These are phyloP conservation scores for Colletotrichum musae DNA, from an alignment of 2,329 filamentous ascomycete genomes.

Conservation along the genomic window DNA sequence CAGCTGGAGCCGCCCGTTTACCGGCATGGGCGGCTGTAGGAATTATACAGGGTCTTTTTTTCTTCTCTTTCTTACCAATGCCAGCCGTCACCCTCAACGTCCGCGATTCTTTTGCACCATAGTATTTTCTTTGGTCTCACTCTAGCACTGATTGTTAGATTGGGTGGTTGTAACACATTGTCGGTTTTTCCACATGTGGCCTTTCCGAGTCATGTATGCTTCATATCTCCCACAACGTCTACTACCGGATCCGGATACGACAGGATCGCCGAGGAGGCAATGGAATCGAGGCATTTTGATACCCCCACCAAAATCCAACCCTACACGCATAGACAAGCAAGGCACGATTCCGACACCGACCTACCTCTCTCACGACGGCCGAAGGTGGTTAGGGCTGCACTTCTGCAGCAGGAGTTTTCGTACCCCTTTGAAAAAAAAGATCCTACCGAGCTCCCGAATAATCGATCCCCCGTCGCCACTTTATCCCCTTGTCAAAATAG, in stretches of 20 bases:
- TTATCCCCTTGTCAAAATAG: conserved; percentile 16
- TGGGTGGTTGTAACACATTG: conserved; percentile 41
- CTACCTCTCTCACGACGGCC: conserved; percentile 25
- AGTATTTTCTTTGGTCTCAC: conserved; percentile 29
- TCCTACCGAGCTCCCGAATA: conserved; percentile 13
- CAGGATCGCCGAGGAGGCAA: conserved; percentile 40
- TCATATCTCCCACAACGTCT: conserved; percentile 41
- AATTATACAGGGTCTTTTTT: conserved; percentile 36
- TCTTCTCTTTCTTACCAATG: conserved; percentile 25
- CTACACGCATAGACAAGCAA: conserved; percentile 38
- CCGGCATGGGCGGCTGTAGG: conserved; percentile 34
- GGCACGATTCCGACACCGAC: conserved; percentile 39
- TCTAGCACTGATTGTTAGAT: conserved; percentile 38
- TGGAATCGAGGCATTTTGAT: conserved; percentile 42
- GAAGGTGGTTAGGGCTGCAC: conserved; percentile 28
- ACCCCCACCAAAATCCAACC: conserved; percentile 42
- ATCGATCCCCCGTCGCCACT: conserved; percentile 20
- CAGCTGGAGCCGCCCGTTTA: conserved; percentile 39
- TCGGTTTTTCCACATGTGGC: conserved; percentile 41
- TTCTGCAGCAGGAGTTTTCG: conserved; percentile 35
- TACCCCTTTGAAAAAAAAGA: no score
- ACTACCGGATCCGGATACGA: conserved; percentile 35
- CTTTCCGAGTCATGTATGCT: conserved; percentile 43
- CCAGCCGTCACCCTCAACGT: conserved; percentile 28
- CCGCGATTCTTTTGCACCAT: conserved; percentile 40